phyloP scores from a whole-genome alignment of 2,329 filamentous ascomycete genomes.

The Neopestalotiopsis rosae region DNA sequence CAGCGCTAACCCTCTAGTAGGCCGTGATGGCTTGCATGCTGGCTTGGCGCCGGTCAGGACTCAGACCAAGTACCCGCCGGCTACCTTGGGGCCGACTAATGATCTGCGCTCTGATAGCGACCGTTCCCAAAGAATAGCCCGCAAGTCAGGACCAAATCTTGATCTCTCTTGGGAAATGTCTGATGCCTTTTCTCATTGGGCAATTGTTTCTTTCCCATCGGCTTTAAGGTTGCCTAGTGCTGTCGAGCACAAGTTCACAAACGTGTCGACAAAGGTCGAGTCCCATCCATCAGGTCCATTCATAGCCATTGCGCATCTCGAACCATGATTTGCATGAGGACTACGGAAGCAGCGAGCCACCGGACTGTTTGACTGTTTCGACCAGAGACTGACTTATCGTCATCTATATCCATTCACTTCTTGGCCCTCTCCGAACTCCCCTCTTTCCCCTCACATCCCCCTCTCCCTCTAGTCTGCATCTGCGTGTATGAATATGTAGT shows the following conservation, averaged over 20 bases:
- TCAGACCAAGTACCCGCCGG: not conserved
- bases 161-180: not conserved
- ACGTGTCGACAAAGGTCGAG: not conserved
- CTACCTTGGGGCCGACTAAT: not conserved
- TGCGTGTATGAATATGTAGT: not conserved
- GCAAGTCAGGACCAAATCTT: not conserved
- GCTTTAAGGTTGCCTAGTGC: not conserved
- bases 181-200: not conserved
- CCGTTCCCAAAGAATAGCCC: not conserved
- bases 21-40: slow-evolving; percentile 2
- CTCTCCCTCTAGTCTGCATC: not conserved
- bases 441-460: not conserved
- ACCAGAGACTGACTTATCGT: not conserved
- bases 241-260: not conserved
- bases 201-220: not conserved
- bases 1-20: not conserved
- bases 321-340: not conserved
- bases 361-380: not conserved
- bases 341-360: not conserved
- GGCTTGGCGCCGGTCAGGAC: not conserved
- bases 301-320: no score
- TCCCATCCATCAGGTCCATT: not conserved
- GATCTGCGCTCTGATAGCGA: not conserved
- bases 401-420: not conserved
- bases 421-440: not conserved